Percentiles rank a stretch among this genome's conserved stretches.
Conservation (phyloP, 805 yeast species). For the Sugiyamaella floridensis region DNA sequence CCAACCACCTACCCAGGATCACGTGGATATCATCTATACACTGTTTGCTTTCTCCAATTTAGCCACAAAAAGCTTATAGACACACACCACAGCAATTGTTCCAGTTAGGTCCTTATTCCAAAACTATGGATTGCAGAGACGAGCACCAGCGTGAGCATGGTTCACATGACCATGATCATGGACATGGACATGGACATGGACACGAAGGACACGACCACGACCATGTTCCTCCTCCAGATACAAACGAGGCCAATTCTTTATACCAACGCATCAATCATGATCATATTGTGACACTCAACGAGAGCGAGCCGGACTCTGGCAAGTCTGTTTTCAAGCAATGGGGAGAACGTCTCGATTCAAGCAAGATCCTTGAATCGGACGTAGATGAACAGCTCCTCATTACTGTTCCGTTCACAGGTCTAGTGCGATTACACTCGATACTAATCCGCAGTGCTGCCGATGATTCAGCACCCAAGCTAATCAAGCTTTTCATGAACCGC, state of each 20-base stretch:
- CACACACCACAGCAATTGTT: too few relatives aligned
- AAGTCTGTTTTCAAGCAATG: slow-evolving; percentile 46
- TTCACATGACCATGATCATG: slow-evolving; percentile 18
- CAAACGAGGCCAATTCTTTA: slow-evolving; percentile 55
- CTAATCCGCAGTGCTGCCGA: slow-evolving; percentile 60
- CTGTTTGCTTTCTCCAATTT: too few relatives aligned
- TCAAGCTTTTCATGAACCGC: slow-evolving; percentile 68
- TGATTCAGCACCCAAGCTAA: slow-evolving; percentile 57
- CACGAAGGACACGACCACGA: slow-evolving; percentile 33
- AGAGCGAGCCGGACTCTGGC: slow-evolving; percentile 46
- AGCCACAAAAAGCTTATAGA: too few relatives aligned
- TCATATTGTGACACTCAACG: slow-evolving; percentile 58
- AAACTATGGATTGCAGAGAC: slow-evolving; percentile 1
- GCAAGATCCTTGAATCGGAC: slow-evolving; percentile 53
- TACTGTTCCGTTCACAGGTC: slow-evolving; percentile 71
- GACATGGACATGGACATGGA: slow-evolving; percentile 24
- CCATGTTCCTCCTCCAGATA: slow-evolving; percentile 22
- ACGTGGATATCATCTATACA: too few relatives aligned
- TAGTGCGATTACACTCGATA: slow-evolving; percentile 67
- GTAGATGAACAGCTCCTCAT: slow-evolving; percentile 76
- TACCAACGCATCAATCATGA: slow-evolving; percentile 52
- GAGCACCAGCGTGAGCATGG: not conserved
- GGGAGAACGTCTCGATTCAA: slow-evolving; percentile 41
- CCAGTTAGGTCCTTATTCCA: too few relatives aligned
- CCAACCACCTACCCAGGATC: too few relatives aligned